Base-by-base conservation (phyloP, 441 rosid genomes). In the Adansonia madagascariensis region DNA sequence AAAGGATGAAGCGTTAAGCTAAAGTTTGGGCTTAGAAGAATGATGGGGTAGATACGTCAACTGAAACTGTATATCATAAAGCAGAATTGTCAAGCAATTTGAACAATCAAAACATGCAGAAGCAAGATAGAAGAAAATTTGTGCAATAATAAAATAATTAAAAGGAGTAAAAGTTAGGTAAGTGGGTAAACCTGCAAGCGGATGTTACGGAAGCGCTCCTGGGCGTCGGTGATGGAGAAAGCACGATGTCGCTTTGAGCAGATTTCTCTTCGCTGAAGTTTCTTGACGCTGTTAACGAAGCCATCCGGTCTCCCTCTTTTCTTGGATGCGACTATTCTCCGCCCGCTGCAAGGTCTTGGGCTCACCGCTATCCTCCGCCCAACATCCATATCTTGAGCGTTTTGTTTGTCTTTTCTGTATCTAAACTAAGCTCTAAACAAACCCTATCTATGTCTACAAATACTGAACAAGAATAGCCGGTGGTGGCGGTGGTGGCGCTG, bases 181-280 rank as follows among this genome's bases (percentile, higher is more conserved):
- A 17, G 50, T 15, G 24, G 27, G 35, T 15, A 31, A 60, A 91
- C 92, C 92, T 80, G 78, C 78, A 91, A 85, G 47, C 87, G 90
- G 88, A 91, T 90, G 74, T 89, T 90, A 64, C 92, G 90, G 79
- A 91, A 91, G 66, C 89, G 80, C 81, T 91, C 91, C 79, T 89
- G 94, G 52, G 89, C 89, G 82, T 86, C 85, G 82, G 86, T 81
- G 83, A 89, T 84, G 69, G 84, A 82, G 80, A 90, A 90, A 75
- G 89, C 84, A 11, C 89, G 84, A 75, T 86, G 88, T 2, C 87
- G 83, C 72, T 88, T 86, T 69, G 94, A 91, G 39, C 87, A 81
- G 74, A 91, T 91, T 82, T 91, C 92, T 55, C 94, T 79, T 67
- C 92, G 84, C 76, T 91, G 94, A 63, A 91, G 89, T 85, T 91